These are phyloP conservation scores for Leptographium wingfieldii DNA, from an alignment of 2,329 filamentous ascomycete species.

Conservation along the genomic window DNA sequence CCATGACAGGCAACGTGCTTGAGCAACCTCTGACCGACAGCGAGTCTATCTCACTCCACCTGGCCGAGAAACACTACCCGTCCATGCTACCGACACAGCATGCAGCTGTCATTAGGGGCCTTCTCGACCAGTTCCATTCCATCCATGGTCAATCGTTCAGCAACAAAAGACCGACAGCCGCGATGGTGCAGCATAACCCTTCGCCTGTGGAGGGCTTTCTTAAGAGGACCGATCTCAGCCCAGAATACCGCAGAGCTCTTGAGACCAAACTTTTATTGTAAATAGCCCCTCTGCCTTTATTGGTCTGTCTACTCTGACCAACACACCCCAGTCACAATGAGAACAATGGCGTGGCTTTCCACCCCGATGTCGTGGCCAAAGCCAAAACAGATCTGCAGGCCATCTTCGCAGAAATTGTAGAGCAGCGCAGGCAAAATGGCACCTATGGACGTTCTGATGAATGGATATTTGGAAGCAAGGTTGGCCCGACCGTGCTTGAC, in stretches of 20 bases:
- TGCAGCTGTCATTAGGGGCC: background rate
- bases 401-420: background rate
- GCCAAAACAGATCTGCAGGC: background rate
- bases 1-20: background rate
- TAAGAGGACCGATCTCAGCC: background rate
- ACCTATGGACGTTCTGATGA: background rate
- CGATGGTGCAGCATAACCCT: background rate
- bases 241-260: background rate
- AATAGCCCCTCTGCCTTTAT: background rate
- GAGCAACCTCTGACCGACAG: background rate
- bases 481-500: slow-evolving; percentile 1
- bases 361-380: background rate
- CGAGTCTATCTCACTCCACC: background rate
- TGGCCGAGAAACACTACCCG: background rate
- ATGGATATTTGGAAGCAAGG: background rate
- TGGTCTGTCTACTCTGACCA: background rate
- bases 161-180: background rate
- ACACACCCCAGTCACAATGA: background rate
- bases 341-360: background rate
- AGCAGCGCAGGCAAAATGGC: background rate
- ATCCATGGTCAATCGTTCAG: background rate
- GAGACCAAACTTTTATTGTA: background rate
- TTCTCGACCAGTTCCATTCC: background rate
- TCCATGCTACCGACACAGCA: background rate
- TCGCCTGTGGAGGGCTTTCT: background rate